These are phyloP conservation scores for Camellia lanceoleosa DNA, from an alignment of 148 eudicot genomes.

Conservation along the genomic window DNA sequence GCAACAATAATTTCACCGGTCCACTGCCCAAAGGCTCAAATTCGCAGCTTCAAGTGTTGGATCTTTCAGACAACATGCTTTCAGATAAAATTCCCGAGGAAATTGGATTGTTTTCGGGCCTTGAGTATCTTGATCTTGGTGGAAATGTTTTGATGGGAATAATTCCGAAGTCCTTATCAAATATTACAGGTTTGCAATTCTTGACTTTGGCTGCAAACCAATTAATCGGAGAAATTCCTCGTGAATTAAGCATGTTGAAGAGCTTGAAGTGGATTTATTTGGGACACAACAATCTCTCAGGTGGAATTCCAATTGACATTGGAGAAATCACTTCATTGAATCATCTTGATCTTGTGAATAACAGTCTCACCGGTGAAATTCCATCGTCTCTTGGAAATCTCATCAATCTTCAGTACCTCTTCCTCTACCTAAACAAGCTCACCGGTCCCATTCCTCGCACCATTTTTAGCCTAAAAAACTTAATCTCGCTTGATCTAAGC, in stretches of 20 bases:
- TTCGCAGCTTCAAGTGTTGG: constrained; percentile 47
- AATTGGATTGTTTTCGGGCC: too few species aligned
- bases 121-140: constrained; percentile 72
- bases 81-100: constrained; percentile 52
- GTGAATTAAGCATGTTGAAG: constrained; percentile 48
- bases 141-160: constrained; percentile 62
- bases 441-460: constrained; percentile 55
- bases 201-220: constrained; percentile 80
- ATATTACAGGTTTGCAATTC: constrained; percentile 43
- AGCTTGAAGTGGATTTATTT: constrained; percentile 62
- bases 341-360: constrained; percentile 83
- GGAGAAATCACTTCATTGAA: constrained; percentile 51
- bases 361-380: constrained; percentile 66
- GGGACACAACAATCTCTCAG: constrained; percentile 79
- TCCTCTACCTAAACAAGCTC: constrained; percentile 66
- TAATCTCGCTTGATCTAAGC: constrained; percentile 74
- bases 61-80: constrained; percentile 77
- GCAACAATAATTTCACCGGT: constrained; percentile 78
- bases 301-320: constrained; percentile 54
- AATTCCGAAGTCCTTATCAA: constrained; percentile 64
- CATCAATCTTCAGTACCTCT: constrained; percentile 58
- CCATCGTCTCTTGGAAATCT: constrained; percentile 75
- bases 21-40: constrained; percentile 32
- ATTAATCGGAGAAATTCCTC: constrained; percentile 57
- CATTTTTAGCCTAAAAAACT: constrained; percentile 42